Evolutionary conservation across 495 filamentous ascomycete genomes (phyloP).

Genomic region (Xylaria acuta): DNA sequence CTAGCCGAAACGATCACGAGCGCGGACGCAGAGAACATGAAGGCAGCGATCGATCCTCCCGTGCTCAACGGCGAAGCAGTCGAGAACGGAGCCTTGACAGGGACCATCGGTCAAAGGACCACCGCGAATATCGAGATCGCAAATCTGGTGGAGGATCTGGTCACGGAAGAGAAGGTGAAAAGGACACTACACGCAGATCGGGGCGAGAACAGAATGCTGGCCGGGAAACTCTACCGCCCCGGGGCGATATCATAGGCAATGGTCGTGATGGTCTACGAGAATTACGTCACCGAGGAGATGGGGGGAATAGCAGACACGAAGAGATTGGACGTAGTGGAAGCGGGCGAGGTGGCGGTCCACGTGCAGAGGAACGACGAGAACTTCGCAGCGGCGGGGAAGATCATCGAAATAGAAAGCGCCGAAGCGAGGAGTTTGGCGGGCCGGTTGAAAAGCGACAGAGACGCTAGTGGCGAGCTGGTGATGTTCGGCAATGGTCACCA

Average conservation of each 20-base stretch:
- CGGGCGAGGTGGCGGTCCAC: conserved; percentile 36
- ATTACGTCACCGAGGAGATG: conserved; percentile 41
- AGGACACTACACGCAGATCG: conserved; percentile 40
- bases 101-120: conserved; percentile 49
- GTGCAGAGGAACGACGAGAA: conserved; percentile 41
- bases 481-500: conserved; percentile 6
- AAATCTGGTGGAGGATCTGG: conserved; percentile 36
- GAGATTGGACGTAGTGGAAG: conserved; percentile 39
- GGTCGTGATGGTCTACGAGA: conserved; percentile 44
- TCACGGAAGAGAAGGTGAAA: conserved; percentile 42
- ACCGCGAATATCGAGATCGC: conserved; percentile 45
- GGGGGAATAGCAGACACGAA: conserved; percentile 41
- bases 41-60: conserved; percentile 44
- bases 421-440: conserved; percentile 47
- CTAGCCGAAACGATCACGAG: conserved; percentile 49
- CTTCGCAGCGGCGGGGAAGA: conserved; percentile 38
- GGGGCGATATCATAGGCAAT: conserved; percentile 41
- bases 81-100: conserved; percentile 49
- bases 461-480: conserved; percentile 32
- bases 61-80: conserved; percentile 51
- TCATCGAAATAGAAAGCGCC: conserved; percentile 44
- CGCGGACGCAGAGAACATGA: conserved; percentile 51
- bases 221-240: conserved; percentile 37
- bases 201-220: conserved; percentile 37
- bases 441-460: conserved; percentile 42